Conservation (phyloP, 768 basidiomycete species). For the Kwoniella mangroviensis region DNA sequence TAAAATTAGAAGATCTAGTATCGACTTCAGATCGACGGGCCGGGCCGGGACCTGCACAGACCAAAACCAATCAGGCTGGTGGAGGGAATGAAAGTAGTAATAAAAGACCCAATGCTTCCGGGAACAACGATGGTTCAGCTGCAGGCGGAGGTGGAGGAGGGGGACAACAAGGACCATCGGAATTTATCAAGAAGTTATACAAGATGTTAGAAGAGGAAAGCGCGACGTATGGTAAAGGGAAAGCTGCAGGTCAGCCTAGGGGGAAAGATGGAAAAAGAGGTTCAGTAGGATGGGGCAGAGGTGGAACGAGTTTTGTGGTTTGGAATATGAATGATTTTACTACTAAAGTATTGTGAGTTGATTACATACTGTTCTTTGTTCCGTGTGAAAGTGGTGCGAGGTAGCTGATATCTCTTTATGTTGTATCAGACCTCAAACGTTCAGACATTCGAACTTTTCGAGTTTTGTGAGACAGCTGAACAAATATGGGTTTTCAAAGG, state of each 20-base stretch:
- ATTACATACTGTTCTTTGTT: no score
- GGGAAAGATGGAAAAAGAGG: constrained; percentile 40
- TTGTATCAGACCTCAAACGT: constrained; percentile 43
- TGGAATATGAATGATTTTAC: constrained; percentile 57
- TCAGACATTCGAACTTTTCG: constrained; percentile 70
- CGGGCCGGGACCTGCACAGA: not conserved
- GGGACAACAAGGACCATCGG: constrained; percentile 40
- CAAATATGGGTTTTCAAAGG: constrained; percentile 94
- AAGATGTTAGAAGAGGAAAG: constrained; percentile 53
- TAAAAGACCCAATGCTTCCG: not conserved
- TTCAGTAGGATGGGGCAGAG: constrained; percentile 49
- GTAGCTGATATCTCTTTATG: no score
- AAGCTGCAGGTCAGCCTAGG: constrained; percentile 27
- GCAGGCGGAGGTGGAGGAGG: constrained; percentile 4
- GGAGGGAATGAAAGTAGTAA: not conserved
- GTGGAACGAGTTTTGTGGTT: constrained; percentile 52
- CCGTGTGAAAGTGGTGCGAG: no score
- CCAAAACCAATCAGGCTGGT: not conserved
- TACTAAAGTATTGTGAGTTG: constrained; percentile 50
- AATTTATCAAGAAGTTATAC: constrained; percentile 56
- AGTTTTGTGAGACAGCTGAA: constrained; percentile 93
- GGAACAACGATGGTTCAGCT: constrained; percentile 17
- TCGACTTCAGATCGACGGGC: constrained; percentile 18
- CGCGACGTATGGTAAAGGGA: constrained; percentile 38
- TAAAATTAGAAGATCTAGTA: constrained; percentile 38